Evolutionary conservation across 139 green algal species (phyloP), one percentile per base, ranked within the genome.

Genomic region (Zygnema circumcarinatum): DNA sequence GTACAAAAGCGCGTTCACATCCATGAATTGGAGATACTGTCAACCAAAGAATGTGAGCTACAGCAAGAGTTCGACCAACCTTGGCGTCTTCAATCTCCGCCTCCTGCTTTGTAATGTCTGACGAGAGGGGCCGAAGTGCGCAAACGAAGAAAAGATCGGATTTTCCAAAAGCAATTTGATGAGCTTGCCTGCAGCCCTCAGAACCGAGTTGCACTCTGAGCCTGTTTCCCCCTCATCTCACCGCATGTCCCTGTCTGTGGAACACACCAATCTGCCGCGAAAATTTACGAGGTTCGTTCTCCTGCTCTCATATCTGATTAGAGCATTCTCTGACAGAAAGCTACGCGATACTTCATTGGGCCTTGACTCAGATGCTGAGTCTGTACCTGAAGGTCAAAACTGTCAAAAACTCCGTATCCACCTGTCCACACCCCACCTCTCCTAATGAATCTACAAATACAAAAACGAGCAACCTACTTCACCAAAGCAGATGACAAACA

Each of bases 121-220:
- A 67, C 16, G 80, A 52, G 2, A 89, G 31, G 16, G 47, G 47
- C 47, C 47, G 69, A 29, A 93, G 73, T 32, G 53, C 81, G 76
- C 88, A 90, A 7, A 92, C 39, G 29, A 93, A 91, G 40, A 93
- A 93, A 2, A 93, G 42, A 67, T 93, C 90, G 2, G 42, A 86
- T 54, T 91, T 91, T 0, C 90, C 90, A 90, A 92, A 92, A 7
- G 52, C 1, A 0, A 85, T 35, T 32, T 41, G 38, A 85, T 93
- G 90, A 74, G 36, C 56, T 84, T 93, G 90, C 54, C 90, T 88
- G 83, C 36, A 87, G 56, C 20, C n/a, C n/a, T n/a, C n/a, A n/a
- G n/a, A n/a, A n/a, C n/a, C n/a, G n/a, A n/a, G n/a, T n/a, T n/a
- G n/a, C n/a, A n/a, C n/a, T n/a, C n/a, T n/a, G n/a, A n/a, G n/a